phyloP scores from a whole-genome alignment of 2,329 filamentous ascomycete species.

The Arthrobotrys sinensis region DNA sequence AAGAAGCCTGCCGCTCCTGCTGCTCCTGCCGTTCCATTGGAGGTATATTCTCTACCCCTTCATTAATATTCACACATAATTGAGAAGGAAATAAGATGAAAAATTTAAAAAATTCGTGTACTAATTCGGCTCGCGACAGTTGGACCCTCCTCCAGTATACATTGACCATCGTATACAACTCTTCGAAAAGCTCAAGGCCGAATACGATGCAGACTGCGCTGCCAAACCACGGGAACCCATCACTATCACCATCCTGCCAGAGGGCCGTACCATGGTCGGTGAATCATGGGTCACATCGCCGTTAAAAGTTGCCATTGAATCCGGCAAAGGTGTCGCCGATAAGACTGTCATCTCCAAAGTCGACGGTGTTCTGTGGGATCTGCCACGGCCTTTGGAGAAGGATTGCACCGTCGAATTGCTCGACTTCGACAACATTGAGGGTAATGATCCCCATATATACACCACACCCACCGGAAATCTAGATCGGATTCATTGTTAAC shows the following conservation, averaged over 20 bases:
- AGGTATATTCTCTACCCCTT: slow-evolving; percentile 65
- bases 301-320: slow-evolving; percentile 80
- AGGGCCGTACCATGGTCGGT: slow-evolving; percentile 47
- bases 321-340: slow-evolving; percentile 87
- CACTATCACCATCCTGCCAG: slow-evolving; percentile 55
- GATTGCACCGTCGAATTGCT: slow-evolving; percentile 88
- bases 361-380: slow-evolving; percentile 90
- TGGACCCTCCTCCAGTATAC: slow-evolving; percentile 78
- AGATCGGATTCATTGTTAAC: slow-evolving; percentile 62
- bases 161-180: slow-evolving; percentile 86
- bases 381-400: slow-evolving; percentile 89
- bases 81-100: neutral
- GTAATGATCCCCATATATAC: slow-evolving; percentile 50
- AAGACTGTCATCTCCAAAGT: slow-evolving; percentile 89
- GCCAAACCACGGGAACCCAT: slow-evolving; percentile 48
- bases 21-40: slow-evolving; percentile 68
- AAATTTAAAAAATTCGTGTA: neutral
- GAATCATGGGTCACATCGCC: slow-evolving; percentile 89
- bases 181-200: slow-evolving; percentile 89
- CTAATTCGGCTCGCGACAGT: slow-evolving; percentile 62
- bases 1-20: slow-evolving; percentile 66
- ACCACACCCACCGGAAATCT: neutral
- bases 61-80: neutral
- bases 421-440: slow-evolving; percentile 78
- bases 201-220: slow-evolving; percentile 79